A percentile compares a stretch with the other conserved stretches of the same genome.
phyloP scores from a whole-genome alignment of 164 flowering plant genomes.

The Sextonia rubra region DNA sequence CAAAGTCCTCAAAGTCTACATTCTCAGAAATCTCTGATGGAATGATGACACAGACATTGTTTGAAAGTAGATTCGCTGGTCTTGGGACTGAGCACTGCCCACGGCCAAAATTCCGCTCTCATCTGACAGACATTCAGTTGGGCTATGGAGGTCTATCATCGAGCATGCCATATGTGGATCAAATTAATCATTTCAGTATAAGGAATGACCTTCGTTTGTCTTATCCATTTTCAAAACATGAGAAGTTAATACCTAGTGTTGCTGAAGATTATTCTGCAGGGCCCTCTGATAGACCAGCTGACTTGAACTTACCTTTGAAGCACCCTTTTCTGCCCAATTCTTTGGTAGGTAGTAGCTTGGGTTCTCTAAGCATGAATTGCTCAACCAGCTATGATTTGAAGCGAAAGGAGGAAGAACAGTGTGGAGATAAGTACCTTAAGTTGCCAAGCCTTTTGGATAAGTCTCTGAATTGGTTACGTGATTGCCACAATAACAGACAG shows the following conservation, averaged over 20 bases:
- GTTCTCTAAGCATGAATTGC: conserved; percentile 36
- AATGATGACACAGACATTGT: conserved; percentile 81
- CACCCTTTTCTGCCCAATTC: conserved; percentile 47
- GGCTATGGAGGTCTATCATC: conserved; percentile 52
- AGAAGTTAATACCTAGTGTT: conserved; percentile 34
- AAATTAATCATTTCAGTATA: conserved; percentile 30
- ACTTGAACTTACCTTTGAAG: conserved; percentile 35
- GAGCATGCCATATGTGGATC: conserved; percentile 31
- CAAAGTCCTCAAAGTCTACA: conserved; percentile 35
- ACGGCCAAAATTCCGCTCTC: conserved; percentile 47
- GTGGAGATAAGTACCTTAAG: conserved; percentile 32
- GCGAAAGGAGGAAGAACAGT: conserved; percentile 38
- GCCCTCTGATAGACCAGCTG: conserved; percentile 39
- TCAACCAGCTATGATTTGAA: conserved; percentile 33
- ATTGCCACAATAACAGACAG: conserved; percentile 26
- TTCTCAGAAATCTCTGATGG: conserved; percentile 74
- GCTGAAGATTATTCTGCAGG: conserved; percentile 38
- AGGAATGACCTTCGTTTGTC: conserved; percentile 33
- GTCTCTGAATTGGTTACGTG: conserved; percentile 31
- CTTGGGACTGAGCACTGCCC: conserved; percentile 17
- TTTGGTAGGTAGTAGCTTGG: conserved; percentile 34
- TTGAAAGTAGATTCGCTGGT: conserved; percentile 48
- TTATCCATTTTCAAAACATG: conserved; percentile 46
- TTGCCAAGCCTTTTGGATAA: conserved; percentile 50
- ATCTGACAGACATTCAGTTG: conserved; percentile 82